phyloP scores from a whole-genome alignment of 768 basidiomycete species.

The Leccinum boreale region DNA sequence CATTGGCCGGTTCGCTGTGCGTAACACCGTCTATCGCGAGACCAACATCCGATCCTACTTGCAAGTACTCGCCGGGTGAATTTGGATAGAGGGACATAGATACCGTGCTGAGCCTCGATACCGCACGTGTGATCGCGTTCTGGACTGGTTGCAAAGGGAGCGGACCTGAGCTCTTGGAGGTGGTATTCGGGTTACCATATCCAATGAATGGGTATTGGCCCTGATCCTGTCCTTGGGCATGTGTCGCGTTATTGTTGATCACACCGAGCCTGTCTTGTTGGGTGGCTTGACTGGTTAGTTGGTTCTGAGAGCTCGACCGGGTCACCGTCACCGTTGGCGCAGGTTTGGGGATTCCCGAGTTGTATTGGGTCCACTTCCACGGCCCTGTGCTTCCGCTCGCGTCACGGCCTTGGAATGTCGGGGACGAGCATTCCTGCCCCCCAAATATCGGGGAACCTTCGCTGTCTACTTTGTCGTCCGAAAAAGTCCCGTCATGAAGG shows the following conservation, averaged over 20 bases:
- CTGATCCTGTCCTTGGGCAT: conserved; percentile 12
- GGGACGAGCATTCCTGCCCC: conserved; percentile 62
- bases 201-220: conserved; percentile 25
- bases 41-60: conserved; percentile 28
- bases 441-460: conserved; percentile 75
- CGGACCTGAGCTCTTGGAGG: conserved; percentile 25
- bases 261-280: conserved; percentile 6
- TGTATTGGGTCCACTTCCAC: conserved; percentile 60
- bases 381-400: conserved; percentile 41
- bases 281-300: conserved; percentile 3
- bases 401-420: conserved; percentile 22
- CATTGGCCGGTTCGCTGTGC: conserved; percentile 40
- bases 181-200: conserved; percentile 19
- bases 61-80: conserved; percentile 35
- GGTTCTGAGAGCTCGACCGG: conserved; percentile 22
- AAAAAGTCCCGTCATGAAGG: conserved; percentile 52
- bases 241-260: conserved; percentile 9
- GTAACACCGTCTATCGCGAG: conserved; percentile 37
- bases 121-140: conserved; percentile 37
- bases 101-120: conserved; percentile 38
- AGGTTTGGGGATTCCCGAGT: conserved; percentile 34
- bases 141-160: conserved; percentile 40
- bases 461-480: conserved; percentile 41
- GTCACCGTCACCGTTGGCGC: conserved; percentile 22
- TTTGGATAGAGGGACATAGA: conserved; percentile 49